Evolutionary conservation across 176 grass and related monocot genomes (phyloP).

Genomic region (Zoysia pacifica): DNA sequence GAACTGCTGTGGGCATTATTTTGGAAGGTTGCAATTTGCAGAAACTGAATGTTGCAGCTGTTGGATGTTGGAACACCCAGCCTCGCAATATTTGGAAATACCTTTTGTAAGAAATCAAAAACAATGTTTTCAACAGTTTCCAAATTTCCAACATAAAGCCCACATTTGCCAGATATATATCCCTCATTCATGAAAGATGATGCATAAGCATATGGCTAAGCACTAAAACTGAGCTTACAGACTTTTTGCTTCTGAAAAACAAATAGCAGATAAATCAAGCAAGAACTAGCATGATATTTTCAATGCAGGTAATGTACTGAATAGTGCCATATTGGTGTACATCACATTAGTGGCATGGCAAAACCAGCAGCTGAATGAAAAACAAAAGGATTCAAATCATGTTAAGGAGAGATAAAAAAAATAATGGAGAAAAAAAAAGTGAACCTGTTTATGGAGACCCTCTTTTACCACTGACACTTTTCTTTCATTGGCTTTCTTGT

Average conservation of each 20-base stretch:
- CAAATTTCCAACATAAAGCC: not conserved
- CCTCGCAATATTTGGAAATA: not conserved
- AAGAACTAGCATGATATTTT: slow-evolving; percentile 2
- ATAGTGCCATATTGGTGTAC: slow-evolving; percentile 15
- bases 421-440: slow-evolving; percentile 19
- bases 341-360: slow-evolving; percentile 7
- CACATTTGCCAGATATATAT: not conserved
- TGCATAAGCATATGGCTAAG: not conserved
- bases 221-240: not conserved
- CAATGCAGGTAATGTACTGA: slow-evolving; percentile 2
- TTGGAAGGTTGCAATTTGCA: not conserved
- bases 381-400: too few species aligned
- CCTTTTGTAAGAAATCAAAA: not conserved
- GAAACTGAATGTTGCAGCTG: not conserved
- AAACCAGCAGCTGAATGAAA: not conserved
- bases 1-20: not conserved
- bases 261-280: slow-evolving; percentile 14
- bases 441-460: slow-evolving; percentile 66
- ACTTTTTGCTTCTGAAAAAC: not conserved
- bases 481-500: slow-evolving; percentile 93
- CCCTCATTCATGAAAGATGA: not conserved
- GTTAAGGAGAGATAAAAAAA: slow-evolving; percentile 15
- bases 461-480: slow-evolving; percentile 78
- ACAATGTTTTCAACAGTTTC: not conserved
- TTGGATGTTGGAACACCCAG: not conserved